A percentile compares a stretch with the other conserved stretches of the same genome.
Evolutionary conservation across 306 rosid genomes (phyloP).

Genomic region (Boehmeria nivea): DNA sequence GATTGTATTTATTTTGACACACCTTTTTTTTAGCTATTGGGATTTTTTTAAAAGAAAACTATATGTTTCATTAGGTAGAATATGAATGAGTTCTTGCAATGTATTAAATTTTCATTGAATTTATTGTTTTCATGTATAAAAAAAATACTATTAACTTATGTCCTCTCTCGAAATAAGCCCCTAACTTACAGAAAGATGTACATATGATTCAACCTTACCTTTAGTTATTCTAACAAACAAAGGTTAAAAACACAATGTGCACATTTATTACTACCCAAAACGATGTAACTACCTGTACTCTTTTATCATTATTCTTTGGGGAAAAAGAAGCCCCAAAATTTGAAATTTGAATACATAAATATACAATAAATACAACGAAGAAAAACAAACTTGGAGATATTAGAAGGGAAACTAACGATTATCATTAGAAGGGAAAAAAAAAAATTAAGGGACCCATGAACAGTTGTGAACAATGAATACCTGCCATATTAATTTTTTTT

Average conservation of each 20-base stretch:
- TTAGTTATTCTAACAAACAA: not conserved
- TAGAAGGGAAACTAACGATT: no score
- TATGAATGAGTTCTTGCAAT: no score
- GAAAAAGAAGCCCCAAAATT: no score
- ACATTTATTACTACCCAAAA: not conserved
- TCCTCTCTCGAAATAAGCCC: no score
- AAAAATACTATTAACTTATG: no score
- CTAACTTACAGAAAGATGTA: no score
- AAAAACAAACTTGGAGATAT: not conserved
- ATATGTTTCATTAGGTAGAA: no score
- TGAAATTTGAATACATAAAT: not conserved
- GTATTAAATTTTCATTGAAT: no score
- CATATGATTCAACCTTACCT: not conserved
- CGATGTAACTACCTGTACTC: not conserved
- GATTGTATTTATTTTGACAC: no score
- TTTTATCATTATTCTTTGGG: not conserved
- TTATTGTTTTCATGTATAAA: no score
- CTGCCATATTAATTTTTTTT: not conserved
- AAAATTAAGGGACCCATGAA: slow-evolving; percentile 8
- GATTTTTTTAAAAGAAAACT: no score
- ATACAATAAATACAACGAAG: not conserved
- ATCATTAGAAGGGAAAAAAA: not conserved
- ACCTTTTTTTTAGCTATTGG: no score
- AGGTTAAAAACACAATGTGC: not conserved
- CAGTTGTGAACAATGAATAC: slow-evolving; percentile 14